These are phyloP conservation scores for Inga leiocalycina DNA, from an alignment of 306 rosid species.

Conservation along the genomic window DNA sequence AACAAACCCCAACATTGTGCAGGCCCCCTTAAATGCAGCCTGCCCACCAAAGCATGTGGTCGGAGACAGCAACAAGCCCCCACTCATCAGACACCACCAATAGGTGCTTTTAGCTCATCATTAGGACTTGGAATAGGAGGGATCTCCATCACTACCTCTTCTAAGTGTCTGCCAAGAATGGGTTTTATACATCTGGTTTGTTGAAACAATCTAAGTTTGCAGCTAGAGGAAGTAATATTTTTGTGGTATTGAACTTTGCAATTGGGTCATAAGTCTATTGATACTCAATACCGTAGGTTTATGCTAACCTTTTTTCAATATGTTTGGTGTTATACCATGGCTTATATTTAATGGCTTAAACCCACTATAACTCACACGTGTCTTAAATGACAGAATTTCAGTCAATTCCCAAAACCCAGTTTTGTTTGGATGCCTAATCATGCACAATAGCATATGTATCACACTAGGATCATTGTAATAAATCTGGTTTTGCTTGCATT, in stretches of 20 bases:
- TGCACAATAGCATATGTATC: background rate
- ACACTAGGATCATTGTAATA: background rate
- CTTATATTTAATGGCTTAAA: background rate
- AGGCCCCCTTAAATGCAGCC: no score
- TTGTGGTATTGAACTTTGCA: background rate
- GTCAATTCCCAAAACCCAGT: background rate
- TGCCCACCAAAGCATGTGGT: no score
- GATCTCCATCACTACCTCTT: background rate
- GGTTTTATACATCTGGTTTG: background rate
- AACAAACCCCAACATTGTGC: background rate
- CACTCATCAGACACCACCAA: background rate
- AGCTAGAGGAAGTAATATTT: background rate
- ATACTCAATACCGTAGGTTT: background rate
- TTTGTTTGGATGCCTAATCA: background rate
- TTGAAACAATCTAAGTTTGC: background rate
- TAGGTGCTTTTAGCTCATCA: background rate
- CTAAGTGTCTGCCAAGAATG: background rate
- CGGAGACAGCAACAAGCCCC: no score
- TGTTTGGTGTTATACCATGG: background rate
- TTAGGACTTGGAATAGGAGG: background rate
- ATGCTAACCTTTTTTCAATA: background rate
- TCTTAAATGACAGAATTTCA: background rate
- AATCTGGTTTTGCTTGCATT: background rate
- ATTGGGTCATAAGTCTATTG: background rate
- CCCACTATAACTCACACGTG: background rate